Base-by-base conservation (phyloP, 108 stramenopile species). In the Schizochytrium sp. region DNA sequence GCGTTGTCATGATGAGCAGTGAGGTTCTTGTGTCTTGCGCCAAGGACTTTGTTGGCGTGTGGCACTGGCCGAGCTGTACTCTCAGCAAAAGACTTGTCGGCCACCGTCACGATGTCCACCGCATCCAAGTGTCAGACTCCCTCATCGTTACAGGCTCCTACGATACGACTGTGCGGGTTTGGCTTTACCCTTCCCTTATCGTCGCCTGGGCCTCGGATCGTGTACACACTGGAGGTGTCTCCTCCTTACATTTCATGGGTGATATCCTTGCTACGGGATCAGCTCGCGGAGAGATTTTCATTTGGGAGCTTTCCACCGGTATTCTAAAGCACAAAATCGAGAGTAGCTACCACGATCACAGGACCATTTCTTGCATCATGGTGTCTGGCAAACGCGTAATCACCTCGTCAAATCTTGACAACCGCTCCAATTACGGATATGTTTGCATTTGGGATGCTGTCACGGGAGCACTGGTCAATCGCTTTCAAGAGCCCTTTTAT, bases 131-230 rank as follows among this genome's bases (percentile, higher is more conserved):
- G 19, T 47, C 76, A 12, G 76, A 83, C 45, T 6, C 45, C 45
- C 23, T 28, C 28, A 83, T 92, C 72, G 71, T 93, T 43, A 92
- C 92, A 4, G 93, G 88, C 5, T 88, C 88, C 5, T 44, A 76
- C 21, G 93, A 92, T 57, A 47, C 29, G 1, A 90, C 90, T 47
- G 88, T 91, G 53, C 88, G 60, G 57, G 72, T 92, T 16, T 93
- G 92, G 92, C 90, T 16, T 16, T 83, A 83, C 51, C 76, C 76
- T 23, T 83, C 76, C 3, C 51, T 47, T 0, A 12, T 45, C 19
- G 16, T 23, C 25, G 76, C 76, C 12, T 83, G 76, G 76, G 76
- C n/a, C n/a, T 83, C 76, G 6, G 48, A 47, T 43, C 76, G 48
- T 6, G 45, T 47, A 12, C 76, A 83, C 51, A 53, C 45, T 6